Evolutionary conservation across 306 rosid species (phyloP), one percentile per base, ranked within the genome.

Genomic region (Oemleria cerasiformis): DNA sequence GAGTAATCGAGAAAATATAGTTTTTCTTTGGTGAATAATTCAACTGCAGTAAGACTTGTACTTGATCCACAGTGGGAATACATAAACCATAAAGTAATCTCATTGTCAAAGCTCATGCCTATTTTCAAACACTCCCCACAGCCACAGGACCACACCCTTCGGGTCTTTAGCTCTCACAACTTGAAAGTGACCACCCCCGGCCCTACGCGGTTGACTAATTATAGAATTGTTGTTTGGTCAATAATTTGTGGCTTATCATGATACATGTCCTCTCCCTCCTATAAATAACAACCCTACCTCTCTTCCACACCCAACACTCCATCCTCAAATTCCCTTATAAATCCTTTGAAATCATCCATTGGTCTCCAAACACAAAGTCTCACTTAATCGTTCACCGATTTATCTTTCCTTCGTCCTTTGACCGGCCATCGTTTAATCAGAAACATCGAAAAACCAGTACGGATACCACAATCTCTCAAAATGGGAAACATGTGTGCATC

Each of bases 401-500:
- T 30, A 30, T 2, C 36, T 30, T 30, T 30, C 3, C 36, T 30
- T 30, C 36, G 3, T 30, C 36, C 36, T 30, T 30, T 30, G 36
- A 30, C 36, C 36, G 36, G 3, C 36, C 36, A 30, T 30, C 36
- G 36, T 30, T 30, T 30, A 30, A 30, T 30, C 36, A 30, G 36
- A 30, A 30, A 1, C 36, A 1, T 30, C 36, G 36, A 30, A 4
- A 1, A 30, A 30, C 36, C 36, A 30, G 2, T 25, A 25, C 30
- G 30, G 2, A 25, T 4, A 30, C 36, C 2, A 30, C 36, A 30
- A 62, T 59, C 64, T 17, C 45, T 4, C 6, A 88, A 2, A 30
- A 30, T 90, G 96, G 96, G 96, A 8, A 53, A 53, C 7, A 68
- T 12, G 21, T 82, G 96, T 70, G 77, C 86, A 63, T 88, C 96